These are phyloP conservation scores for Mycena metata DNA, from an alignment of 768 basidiomycete genomes.

Conservation along the genomic window DNA sequence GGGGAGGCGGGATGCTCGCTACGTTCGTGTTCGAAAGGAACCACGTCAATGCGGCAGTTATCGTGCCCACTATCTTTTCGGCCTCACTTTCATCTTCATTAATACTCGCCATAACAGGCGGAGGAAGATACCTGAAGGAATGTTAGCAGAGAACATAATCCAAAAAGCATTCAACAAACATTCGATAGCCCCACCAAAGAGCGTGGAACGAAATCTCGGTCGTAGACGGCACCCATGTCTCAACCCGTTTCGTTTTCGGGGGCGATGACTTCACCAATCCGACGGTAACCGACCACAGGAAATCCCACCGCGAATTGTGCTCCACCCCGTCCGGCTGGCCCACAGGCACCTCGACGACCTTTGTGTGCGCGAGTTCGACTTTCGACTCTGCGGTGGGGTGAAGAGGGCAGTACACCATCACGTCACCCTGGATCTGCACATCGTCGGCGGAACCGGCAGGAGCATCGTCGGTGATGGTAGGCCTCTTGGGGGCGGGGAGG, in stretches of 20 bases:
- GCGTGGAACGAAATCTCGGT: conserved; percentile 69
- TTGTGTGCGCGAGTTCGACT: conserved; percentile 67
- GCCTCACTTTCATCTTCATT: conserved; percentile 64
- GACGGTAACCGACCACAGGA: conserved; percentile 30
- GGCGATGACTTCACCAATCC: conserved; percentile 24
- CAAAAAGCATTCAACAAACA: conserved; percentile 50
- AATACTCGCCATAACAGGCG: conserved; percentile 64
- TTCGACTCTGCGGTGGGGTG: conserved; percentile 60
- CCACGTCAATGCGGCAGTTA: conserved; percentile 68
- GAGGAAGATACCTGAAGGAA: conserved; percentile 63
- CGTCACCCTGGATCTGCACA: conserved; percentile 55
- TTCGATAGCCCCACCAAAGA: conserved; percentile 71
- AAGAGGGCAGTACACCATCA: conserved; percentile 70
- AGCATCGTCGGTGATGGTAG: conserved; percentile 22
- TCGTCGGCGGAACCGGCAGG: conserved; percentile 37
- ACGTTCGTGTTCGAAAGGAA: conserved; percentile 60
- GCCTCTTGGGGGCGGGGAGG: conserved; percentile 41
- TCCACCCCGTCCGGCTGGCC: conserved; percentile 26
- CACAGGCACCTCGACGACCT: conserved; percentile 51
- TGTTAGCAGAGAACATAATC: neutral
- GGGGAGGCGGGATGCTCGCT: conserved; percentile 58
- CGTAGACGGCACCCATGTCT: conserved; percentile 65
- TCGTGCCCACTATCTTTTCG: conserved; percentile 65
- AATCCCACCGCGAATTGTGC: conserved; percentile 34
- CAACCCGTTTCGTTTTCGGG: conserved; percentile 37